These are phyloP conservation scores for Tricholoma bakamatsutake DNA, from an alignment of 768 basidiomycete species.

Conservation along the genomic window DNA sequence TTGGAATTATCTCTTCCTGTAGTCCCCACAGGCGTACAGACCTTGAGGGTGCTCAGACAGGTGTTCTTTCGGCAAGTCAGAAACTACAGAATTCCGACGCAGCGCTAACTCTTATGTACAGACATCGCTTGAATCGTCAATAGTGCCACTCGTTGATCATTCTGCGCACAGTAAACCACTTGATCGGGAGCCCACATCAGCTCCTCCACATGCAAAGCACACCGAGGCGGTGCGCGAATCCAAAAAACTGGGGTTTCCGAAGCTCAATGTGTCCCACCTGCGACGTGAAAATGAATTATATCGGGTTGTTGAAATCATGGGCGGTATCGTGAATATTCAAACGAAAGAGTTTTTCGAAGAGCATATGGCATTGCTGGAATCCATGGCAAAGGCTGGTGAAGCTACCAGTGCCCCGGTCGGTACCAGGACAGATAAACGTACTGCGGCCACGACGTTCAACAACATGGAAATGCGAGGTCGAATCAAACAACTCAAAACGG, in stretches of 20 bases:
- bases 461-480: conserved; percentile 60
- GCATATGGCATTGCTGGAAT: conserved; percentile 57
- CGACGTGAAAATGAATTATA: conserved; percentile 78
- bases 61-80: neutral
- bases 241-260: conserved; percentile 17
- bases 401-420: conserved; percentile 65
- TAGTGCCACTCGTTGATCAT: neutral
- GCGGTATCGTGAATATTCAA: conserved; percentile 62
- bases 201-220: neutral
- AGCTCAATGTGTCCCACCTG: conserved; percentile 69
- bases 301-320: conserved; percentile 55
- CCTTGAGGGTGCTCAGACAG: neutral
- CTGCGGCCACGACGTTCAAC: conserved; percentile 53
- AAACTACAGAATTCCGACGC: too few species aligned
- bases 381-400: conserved; percentile 53
- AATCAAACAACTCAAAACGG: conserved; percentile 66
- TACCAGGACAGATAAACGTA: conserved; percentile 69
- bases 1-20: neutral
- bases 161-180: neutral
- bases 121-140: neutral
- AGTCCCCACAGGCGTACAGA: neutral
- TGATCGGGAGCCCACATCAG: neutral
- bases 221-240: conserved; percentile 1
- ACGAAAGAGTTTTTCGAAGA: conserved; percentile 66
- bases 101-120: neutral